Base-by-base conservation (phyloP, 2,329 filamentous ascomycete genomes). In the Scedosporium boydii region DNA sequence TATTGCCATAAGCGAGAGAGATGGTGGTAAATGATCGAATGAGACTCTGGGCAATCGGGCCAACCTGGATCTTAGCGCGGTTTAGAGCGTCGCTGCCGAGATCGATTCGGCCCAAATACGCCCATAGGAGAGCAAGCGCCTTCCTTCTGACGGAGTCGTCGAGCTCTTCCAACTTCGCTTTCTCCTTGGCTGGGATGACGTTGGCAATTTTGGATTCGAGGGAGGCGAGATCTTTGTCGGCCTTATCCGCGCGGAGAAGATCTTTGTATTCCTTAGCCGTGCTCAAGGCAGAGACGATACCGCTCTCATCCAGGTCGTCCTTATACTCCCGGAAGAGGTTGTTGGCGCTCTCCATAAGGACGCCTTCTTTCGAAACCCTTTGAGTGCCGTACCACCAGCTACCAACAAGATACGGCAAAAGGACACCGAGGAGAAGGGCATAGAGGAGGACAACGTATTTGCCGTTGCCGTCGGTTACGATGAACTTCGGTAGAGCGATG, bases 351-450 rank as follows among this genome's bases (percentile, higher is more conserved):
- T 95, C 91, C 72, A 97, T 88, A 62, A 96, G 81, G 27, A 98
- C 89, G 68, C 91, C 91, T 75, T 99, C 96, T 77, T 93, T 96
- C 44, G 95, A 98, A 75, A 90, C 86, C 69, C 88, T 86, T 75
- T 96, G 93, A 41, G 91, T 96, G 64, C 96, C 95, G 73, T 99
- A 99, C 95, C 95, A 99, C 95, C 95, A 99, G 64, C 89, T 92
- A 58, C 95, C 95, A 62, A 99, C 93, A 58, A 95, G 80, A 74
- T 96, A 99, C 2, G 95, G 95, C 60, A 99, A 80, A 64, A 97
- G 79, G 65, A 98, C 90, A 62, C 93, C 95, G 60, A 99, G 86
- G 46, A 98, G 82, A 41, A 88, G 76, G 44, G 91, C 93, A 74
- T 99, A 99, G 66, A 97, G 83, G 63, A 97, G 80, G 64, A 99